phyloP scores from a whole-genome alignment of 2,329 filamentous ascomycete species.

The Zasmidium citrigriseum region DNA sequence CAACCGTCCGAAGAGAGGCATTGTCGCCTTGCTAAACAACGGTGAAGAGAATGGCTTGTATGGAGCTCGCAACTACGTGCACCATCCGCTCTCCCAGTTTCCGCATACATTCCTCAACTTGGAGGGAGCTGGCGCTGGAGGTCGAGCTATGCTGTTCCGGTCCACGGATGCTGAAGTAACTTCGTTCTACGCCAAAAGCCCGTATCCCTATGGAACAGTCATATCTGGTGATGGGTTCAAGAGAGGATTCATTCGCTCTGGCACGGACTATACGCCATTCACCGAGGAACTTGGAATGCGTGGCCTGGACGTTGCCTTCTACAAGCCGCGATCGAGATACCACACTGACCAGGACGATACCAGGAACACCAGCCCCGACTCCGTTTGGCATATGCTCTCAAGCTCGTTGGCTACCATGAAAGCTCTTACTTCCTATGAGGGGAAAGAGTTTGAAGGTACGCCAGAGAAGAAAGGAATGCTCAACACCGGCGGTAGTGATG shows the following conservation, averaged over 20 bases:
- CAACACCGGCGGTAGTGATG: constrained; percentile 61
- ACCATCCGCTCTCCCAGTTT: constrained; percentile 77
- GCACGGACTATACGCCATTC: constrained; percentile 89
- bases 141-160: constrained; percentile 82
- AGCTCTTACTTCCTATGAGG: constrained; percentile 68
- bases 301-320: constrained; percentile 90
- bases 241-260: constrained; percentile 73
- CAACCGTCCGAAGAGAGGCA: constrained; percentile 73
- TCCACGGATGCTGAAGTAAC: constrained; percentile 86
- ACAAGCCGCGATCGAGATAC: constrained; percentile 80
- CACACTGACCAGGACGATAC: constrained; percentile 89
- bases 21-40: constrained; percentile 89
- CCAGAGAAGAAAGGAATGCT: constrained; percentile 60
- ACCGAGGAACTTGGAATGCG: constrained; percentile 75
- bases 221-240: constrained; percentile 83
- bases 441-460: constrained; percentile 64
- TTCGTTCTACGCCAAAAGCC: constrained; percentile 69
- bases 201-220: constrained; percentile 80
- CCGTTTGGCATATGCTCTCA: constrained; percentile 94
- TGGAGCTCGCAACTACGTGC: constrained; percentile 80
- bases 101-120: constrained; percentile 90
- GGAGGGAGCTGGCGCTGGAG: constrained; percentile 90
- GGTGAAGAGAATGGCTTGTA: constrained; percentile 92
- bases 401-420: constrained; percentile 74
- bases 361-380: constrained; percentile 69